A percentile compares a stretch with the other conserved stretches of the same genome.
Conservation (phyloP, 352 stramenopile genomes). For the Phytophthora constricta region DNA sequence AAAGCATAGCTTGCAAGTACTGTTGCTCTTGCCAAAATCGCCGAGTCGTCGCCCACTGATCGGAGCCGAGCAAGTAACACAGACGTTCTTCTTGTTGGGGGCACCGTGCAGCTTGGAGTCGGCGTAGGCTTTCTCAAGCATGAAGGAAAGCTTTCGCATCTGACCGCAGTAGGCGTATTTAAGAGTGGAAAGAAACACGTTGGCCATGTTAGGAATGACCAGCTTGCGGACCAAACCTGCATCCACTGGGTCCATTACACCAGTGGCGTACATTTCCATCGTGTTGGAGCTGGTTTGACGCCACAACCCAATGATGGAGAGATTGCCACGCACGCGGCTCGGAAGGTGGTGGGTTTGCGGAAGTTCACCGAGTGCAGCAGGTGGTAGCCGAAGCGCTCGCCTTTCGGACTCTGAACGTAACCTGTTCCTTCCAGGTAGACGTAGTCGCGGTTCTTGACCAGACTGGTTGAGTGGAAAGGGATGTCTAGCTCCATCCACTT, state of each 20-base stretch:
- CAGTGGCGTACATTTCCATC: conserved; percentile 50
- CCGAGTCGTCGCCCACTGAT: conserved; percentile 23
- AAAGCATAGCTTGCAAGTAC: conserved; percentile 34
- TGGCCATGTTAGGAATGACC: conserved; percentile 27
- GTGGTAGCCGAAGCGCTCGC: conserved; percentile 33
- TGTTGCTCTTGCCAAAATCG: conserved; percentile 37
- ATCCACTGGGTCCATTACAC: conserved; percentile 32
- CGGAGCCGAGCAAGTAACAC: conserved; percentile 32
- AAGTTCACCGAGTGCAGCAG: conserved; percentile 30
- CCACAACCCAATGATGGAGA: conserved; percentile 52
- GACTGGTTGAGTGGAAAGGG: conserved; percentile 25
- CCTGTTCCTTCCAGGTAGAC: conserved; percentile 42
- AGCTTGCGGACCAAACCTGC: conserved; percentile 32
- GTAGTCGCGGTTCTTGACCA: conserved; percentile 49
- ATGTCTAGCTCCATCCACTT: conserved; percentile 49
- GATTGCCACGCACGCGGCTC: conserved; percentile 43
- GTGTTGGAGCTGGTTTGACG: conserved; percentile 42
- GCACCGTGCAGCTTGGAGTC: conserved; percentile 29
- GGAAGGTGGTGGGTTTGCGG: conserved; percentile 28
- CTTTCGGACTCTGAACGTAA: conserved; percentile 9
- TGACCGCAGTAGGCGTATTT: conserved; percentile 29
- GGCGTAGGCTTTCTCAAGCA: conserved; percentile 24
- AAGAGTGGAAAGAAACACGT: conserved; percentile 28
- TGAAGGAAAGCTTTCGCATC: conserved; percentile 36
- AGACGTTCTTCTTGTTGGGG: conserved; percentile 34